Conservation (phyloP, 352 stramenopile species). For the Phytophthora colocasiae region DNA sequence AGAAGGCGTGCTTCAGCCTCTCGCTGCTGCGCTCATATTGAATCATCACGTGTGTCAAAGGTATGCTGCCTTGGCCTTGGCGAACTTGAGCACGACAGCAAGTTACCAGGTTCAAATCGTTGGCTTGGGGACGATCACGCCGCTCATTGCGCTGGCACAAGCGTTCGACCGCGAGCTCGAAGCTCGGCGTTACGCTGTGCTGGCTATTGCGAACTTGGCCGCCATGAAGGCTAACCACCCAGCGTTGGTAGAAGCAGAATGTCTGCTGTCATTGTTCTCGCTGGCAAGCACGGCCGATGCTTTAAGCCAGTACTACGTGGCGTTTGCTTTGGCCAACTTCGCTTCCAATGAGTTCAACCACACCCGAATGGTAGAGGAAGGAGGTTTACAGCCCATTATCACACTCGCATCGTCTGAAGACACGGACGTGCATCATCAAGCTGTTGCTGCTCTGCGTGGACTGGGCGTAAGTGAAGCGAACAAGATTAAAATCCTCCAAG, state of each 20-base stretch:
- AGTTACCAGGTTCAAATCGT: slow-evolving; percentile 96
- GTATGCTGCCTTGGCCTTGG: slow-evolving; percentile 93
- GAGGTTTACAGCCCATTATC: slow-evolving; percentile 96
- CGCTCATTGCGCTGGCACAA: slow-evolving; percentile 88
- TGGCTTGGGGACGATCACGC: slow-evolving; percentile 92
- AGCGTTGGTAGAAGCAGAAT: slow-evolving; percentile 92
- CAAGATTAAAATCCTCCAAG: slow-evolving; percentile 97
- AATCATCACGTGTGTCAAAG: slow-evolving; percentile 94
- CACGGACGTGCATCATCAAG: slow-evolving; percentile 95
- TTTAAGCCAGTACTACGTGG: slow-evolving; percentile 96
- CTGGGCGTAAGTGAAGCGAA: slow-evolving; percentile 91
- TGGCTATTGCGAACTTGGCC: slow-evolving; percentile 96
- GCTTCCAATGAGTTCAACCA: slow-evolving; percentile 94
- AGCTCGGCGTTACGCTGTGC: slow-evolving; percentile 92
- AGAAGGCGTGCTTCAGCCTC: slow-evolving; percentile 90
- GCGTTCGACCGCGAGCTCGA: slow-evolving; percentile 93
- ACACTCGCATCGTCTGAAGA: slow-evolving; percentile 92
- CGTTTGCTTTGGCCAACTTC: slow-evolving; percentile 95
- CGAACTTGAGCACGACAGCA: slow-evolving; percentile 95
- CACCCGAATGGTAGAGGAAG: slow-evolving; percentile 94
- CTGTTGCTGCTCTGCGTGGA: slow-evolving; percentile 93
- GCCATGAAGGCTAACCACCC: slow-evolving; percentile 96
- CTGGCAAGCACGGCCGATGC: slow-evolving; percentile 94
- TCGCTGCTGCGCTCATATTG: slow-evolving; percentile 90
- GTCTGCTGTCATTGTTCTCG: slow-evolving; percentile 92